A percentile compares a stretch with the other conserved stretches of the same genome.
Conservation (phyloP, 2,329 filamentous ascomycete species). For the Fusarium incarnatum region DNA sequence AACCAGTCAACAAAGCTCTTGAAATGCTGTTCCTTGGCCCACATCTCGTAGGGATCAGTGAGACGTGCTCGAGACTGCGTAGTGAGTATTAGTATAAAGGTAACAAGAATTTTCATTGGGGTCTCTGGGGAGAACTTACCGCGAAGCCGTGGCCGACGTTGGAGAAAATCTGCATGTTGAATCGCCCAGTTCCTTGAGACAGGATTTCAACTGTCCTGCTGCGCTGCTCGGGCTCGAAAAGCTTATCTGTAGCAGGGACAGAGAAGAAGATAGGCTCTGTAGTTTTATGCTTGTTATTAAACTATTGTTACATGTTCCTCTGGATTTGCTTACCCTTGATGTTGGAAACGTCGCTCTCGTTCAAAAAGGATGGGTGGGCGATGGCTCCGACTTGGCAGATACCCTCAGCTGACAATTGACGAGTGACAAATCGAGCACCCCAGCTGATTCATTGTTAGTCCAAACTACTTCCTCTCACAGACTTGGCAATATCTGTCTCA, state of each 20-base stretch:
- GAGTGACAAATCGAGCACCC: conserved; percentile 1
- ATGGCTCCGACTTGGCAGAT: background rate
- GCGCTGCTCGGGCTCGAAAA: background rate
- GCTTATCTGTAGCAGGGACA: background rate
- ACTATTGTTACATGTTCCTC: no score
- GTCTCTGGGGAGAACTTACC: background rate
- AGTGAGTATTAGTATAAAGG: rapidly evolving
- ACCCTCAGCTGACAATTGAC: background rate
- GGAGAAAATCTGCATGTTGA: background rate
- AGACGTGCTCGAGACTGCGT: background rate
- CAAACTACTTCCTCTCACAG: no score
- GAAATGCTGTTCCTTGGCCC: background rate
- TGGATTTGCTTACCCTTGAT: background rate
- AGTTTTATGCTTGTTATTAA: no score
- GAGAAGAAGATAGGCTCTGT: background rate
- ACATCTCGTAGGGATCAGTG: background rate
- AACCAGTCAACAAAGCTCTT: conserved; percentile 5
- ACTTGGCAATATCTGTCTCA: background rate
- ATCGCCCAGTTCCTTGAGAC: background rate
- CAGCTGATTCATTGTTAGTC: background rate
- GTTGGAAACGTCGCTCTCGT: background rate
- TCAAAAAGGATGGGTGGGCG: background rate
- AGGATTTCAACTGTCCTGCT: background rate
- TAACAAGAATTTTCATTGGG: no score
- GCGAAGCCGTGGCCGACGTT: background rate